Evolutionary conservation across 768 basidiomycete genomes (phyloP).

Genomic region (Bullera alba): DNA sequence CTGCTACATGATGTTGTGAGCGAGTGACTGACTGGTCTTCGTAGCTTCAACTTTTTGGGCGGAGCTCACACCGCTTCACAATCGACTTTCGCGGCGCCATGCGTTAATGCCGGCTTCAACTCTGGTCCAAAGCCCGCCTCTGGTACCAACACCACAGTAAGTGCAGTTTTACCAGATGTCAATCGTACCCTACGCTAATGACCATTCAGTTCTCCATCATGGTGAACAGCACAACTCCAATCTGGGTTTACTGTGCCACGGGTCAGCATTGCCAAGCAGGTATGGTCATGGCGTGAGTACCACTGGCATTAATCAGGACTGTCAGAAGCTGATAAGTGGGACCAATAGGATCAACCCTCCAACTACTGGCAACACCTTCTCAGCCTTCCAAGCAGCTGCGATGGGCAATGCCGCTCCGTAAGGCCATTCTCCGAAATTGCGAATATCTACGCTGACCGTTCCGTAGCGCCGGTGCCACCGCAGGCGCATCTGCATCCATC

Average conservation of each 20-base stretch:
- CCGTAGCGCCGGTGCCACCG: background rate
- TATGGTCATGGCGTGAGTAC: slow-evolving; percentile 11
- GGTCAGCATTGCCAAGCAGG: slow-evolving; percentile 8
- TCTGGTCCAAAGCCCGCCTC: background rate
- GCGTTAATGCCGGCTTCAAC: slow-evolving; percentile 16
- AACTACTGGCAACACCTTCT: slow-evolving; percentile 7
- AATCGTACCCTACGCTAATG: background rate
- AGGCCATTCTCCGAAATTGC: too few relatives aligned
- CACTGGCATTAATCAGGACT: background rate
- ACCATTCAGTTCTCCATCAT: slow-evolving; percentile 9
- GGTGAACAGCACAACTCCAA: slow-evolving; percentile 13
- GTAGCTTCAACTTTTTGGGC: slow-evolving; percentile 14
- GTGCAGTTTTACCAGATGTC: background rate
- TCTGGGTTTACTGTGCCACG: slow-evolving; percentile 13
- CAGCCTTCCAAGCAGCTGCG: slow-evolving; percentile 10
- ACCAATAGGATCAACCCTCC: slow-evolving; percentile 5
- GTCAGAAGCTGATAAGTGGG: background rate
- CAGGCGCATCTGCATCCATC: background rate
- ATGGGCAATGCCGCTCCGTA: background rate
- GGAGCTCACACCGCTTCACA: slow-evolving; percentile 19
- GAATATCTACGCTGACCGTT: too few relatives aligned
- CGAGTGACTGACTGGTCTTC: background rate
- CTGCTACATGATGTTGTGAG: too few relatives aligned
- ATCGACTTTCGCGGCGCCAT: slow-evolving; percentile 18
- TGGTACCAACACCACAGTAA: background rate